These are phyloP conservation scores for Hypoxylon sp. DNA, from an alignment of 2,329 filamentous ascomycete genomes.

Conservation along the genomic window DNA sequence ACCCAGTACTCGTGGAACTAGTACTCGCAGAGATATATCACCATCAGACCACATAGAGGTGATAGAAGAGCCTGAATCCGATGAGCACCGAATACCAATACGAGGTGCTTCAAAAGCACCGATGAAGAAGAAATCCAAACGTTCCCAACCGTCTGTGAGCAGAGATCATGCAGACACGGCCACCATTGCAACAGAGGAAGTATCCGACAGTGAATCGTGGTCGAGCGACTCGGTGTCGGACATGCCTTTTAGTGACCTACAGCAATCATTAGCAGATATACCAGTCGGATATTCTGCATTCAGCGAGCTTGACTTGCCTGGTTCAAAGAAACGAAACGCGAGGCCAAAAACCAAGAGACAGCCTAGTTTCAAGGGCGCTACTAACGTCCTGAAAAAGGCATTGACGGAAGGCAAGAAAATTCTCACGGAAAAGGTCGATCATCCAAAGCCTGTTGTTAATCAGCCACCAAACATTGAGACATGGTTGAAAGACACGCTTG, in stretches of 20 bases:
- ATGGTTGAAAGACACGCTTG: conserved; percentile 74
- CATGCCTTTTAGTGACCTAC: conserved; percentile 60
- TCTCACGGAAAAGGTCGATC: conserved; percentile 72
- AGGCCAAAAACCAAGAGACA: conserved; percentile 67
- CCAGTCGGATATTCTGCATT: conserved; percentile 77
- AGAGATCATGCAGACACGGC: conserved; percentile 46
- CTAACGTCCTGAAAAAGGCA: conserved; percentile 75
- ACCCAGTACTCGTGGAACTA: conserved; percentile 43
- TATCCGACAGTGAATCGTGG: conserved; percentile 55
- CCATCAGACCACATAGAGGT: conserved; percentile 54
- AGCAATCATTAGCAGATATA: conserved; percentile 72
- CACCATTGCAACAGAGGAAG: conserved; percentile 51
- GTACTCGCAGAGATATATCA: conserved; percentile 45
- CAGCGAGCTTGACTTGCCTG: conserved; percentile 73
- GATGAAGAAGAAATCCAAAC: conserved; percentile 41
- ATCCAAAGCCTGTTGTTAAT: conserved; percentile 65
- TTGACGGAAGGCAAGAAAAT: conserved; percentile 76
- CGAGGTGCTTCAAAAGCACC: conserved; percentile 50
- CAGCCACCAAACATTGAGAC: conserved; percentile 75
- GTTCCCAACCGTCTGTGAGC: conserved; percentile 12
- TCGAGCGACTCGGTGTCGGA: conserved; percentile 56
- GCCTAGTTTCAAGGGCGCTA: conserved; percentile 71
- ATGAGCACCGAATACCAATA: conserved; percentile 57
- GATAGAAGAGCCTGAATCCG: conserved; percentile 57
- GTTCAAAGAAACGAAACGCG: conserved; percentile 57